A percentile compares a stretch with the other conserved stretches of the same genome.
phyloP scores from a whole-genome alignment of 2,329 filamentous ascomycete genomes.

The Alternaria incomplexa region DNA sequence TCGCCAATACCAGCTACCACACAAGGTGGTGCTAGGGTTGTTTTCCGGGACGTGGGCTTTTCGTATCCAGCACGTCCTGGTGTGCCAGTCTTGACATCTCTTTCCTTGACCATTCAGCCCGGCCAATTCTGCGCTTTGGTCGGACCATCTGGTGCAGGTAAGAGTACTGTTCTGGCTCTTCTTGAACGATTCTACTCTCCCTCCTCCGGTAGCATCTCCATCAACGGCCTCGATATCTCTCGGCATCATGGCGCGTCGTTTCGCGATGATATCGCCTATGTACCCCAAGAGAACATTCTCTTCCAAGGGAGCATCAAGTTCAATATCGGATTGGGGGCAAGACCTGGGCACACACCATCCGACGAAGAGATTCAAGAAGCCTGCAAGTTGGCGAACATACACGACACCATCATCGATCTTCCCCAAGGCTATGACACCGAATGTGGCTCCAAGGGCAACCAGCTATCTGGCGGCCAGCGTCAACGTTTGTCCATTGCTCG shows the following conservation, averaged over 20 bases:
- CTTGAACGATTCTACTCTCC: conserved; percentile 63
- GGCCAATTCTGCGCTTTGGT: conserved; percentile 70
- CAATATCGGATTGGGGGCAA: conserved; percentile 56
- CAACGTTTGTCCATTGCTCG: conserved; percentile 53
- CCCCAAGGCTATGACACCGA: conserved; percentile 70
- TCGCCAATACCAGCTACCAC: conserved; percentile 68
- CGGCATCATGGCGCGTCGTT: conserved; percentile 48
- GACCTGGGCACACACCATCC: conserved; percentile 61
- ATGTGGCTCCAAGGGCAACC: conserved; percentile 50
- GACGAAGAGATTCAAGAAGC: conserved; percentile 69
- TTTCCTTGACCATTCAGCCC: conserved; percentile 63
- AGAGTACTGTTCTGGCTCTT: conserved; percentile 66
- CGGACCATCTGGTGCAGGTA: conserved; percentile 70
- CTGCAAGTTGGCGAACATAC: conserved; percentile 72
- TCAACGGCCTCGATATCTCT: conserved; percentile 60
- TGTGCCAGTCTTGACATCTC: conserved; percentile 61
- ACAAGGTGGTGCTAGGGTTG: conserved; percentile 60
- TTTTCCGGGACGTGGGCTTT: conserved; percentile 67
- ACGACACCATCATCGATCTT: conserved; percentile 68
- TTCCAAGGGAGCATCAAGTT: conserved; percentile 58
- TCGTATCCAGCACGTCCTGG: conserved; percentile 69
- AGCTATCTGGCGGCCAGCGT: conserved; percentile 52
- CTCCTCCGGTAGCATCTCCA: conserved; percentile 56
- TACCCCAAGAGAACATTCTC: conserved; percentile 56
- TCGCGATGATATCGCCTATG: conserved; percentile 54